Evolutionary conservation across 768 basidiomycete genomes (phyloP).

Genomic region (Hypholoma fasciculare): DNA sequence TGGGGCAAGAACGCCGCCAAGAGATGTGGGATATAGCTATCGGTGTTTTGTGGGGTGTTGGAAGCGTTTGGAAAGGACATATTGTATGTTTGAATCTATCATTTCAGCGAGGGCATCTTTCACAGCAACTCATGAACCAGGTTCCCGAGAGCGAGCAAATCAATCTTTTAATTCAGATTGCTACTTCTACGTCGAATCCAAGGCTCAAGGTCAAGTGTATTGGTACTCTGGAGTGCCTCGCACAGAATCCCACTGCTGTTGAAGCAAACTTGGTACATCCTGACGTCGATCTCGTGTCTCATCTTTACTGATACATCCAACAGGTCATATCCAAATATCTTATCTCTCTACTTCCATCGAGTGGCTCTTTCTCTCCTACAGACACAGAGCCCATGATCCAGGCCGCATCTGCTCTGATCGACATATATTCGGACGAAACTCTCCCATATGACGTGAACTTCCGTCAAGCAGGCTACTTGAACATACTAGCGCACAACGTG

Average conservation of each 20-base stretch:
- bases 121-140: conserved; percentile 17
- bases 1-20: conserved; percentile 66
- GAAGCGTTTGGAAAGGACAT: conserved; percentile 67
- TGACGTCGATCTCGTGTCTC: background rate
- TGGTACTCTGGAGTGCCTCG: conserved; percentile 84
- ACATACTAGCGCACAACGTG: conserved; percentile 54
- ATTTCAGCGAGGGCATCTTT: too few species aligned
- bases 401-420: conserved; percentile 79
- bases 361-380: conserved; percentile 35
- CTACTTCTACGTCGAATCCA: conserved; percentile 53
- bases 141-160: conserved; percentile 61
- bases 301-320: background rate
- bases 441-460: conserved; percentile 82
- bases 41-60: conserved; percentile 89
- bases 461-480: conserved; percentile 57
- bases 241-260: conserved; percentile 62
- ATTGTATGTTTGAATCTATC: conserved; percentile 44
- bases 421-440: conserved; percentile 90
- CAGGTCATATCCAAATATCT: conserved; percentile 68
- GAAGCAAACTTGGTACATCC: conserved; percentile 62
- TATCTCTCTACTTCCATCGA: conserved; percentile 58
- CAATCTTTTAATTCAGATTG: conserved; percentile 65
- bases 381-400: conserved; percentile 76
- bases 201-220: conserved; percentile 73
- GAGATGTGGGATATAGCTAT: conserved; percentile 81